Evolutionary conservation across 2,329 filamentous ascomycete genomes (phyloP), one percentile per base, ranked within the genome.

Genomic region (Botrytis porri): DNA sequence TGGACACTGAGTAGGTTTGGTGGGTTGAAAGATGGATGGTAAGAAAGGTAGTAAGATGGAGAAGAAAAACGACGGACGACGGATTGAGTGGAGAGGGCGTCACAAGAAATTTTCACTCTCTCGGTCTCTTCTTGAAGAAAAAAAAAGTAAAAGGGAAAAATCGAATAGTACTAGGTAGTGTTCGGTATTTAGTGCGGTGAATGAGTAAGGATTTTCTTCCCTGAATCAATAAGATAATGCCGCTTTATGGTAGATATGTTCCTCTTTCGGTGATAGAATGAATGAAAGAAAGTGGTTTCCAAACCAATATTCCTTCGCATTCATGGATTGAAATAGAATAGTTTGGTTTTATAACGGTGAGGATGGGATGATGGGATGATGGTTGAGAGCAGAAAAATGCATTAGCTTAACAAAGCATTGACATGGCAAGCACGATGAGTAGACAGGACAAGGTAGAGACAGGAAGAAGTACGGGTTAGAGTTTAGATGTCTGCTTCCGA

Each of bases 81-180:
- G 25, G n/a, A 61, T 69, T 35, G 54, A 41, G 67, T 70, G 67
- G 67, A 70, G 51, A 57, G 51, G 54, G 67, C 54, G 54, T 60
- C 41, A 45, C 54, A 70, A 70, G 57, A 70, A 35, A 45, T 71
- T 51, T 35, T 71, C 57, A 32, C 32, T 14, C 39, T 29, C 18
- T 70, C 32, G 9, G 25, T 25, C 37, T 51, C 35, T 32, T 71
- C 69, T 63, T 48, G 59, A 71, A 45, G 35, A 18, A 63, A 51
- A 64, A 71, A 71, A 35, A 43, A 45, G 51, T 7, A 69, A 69
- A 70, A 37, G 54, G 51, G 57, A 70, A 69, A 69, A 61, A n/a
- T 62, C n/a, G 43, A 66, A 66, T 66, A 29, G 48, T 54, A 18
- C 37, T 63, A 63, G 60, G 37, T 63, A 63, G n/a, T 45, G 61